Percentiles rank a stretch among this genome's conserved stretches.
These are phyloP conservation scores for Endoconidiophora polonica DNA, from an alignment of 2,329 filamentous ascomycete genomes.

Conservation along the genomic window DNA sequence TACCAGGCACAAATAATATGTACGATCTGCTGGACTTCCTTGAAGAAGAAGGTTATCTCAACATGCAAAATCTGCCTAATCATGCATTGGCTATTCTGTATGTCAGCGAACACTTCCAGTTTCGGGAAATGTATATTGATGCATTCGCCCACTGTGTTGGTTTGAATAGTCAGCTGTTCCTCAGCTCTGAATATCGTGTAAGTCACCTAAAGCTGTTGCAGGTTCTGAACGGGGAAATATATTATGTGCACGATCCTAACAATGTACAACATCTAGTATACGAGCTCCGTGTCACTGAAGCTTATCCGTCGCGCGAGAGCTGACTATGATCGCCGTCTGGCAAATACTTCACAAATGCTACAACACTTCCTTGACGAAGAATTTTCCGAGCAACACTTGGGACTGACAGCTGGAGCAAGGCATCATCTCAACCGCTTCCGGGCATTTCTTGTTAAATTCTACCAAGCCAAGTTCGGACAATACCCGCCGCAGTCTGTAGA, in stretches of 20 bases:
- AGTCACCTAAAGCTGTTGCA: constrained; percentile 16
- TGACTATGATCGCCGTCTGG: constrained; percentile 49
- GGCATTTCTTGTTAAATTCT: constrained; percentile 49
- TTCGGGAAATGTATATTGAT: constrained; percentile 51
- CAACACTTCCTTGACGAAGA: constrained; percentile 56
- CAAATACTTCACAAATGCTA: constrained; percentile 39
- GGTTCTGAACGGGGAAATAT: background rate
- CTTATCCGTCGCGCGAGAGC: constrained; percentile 44
- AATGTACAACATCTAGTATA: constrained; percentile 11
- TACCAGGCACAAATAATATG: constrained; percentile 36
- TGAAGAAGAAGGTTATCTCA: constrained; percentile 51
- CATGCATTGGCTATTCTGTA: constrained; percentile 52
- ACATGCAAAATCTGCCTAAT: constrained; percentile 46
- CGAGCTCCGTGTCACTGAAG: constrained; percentile 40
- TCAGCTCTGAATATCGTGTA: constrained; percentile 45
- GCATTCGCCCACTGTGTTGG: constrained; percentile 66
- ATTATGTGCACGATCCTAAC: background rate
- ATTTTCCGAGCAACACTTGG: constrained; percentile 48
- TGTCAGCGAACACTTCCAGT: constrained; percentile 48
- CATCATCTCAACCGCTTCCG: constrained; percentile 59
- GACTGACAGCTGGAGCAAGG: constrained; percentile 41
- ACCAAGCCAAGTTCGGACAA: constrained; percentile 49
- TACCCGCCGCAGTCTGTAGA: constrained; percentile 45
- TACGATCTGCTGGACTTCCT: constrained; percentile 48
- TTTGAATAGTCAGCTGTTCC: constrained; percentile 47